These are phyloP conservation scores for Monosporascus sp. DNA, from an alignment of 2,329 filamentous ascomycete species.

Conservation along the genomic window DNA sequence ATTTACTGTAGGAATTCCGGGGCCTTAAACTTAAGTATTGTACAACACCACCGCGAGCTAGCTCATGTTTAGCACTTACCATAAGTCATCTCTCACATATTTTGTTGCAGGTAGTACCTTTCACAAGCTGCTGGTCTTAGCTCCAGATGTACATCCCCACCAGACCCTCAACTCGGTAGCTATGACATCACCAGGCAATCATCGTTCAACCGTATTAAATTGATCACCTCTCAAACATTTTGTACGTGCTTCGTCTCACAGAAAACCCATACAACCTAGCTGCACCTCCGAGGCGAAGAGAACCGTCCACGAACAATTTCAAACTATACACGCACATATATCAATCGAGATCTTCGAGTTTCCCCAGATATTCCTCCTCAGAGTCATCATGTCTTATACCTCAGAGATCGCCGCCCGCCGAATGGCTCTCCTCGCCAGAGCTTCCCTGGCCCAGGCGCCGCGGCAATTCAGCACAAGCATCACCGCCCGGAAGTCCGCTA, in stretches of 20 bases:
- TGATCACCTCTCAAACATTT: too few relatives aligned
- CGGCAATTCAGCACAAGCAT: conserved; percentile 46
- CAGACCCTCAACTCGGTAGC: too few relatives aligned
- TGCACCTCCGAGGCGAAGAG: background rate
- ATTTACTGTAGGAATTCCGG: too few relatives aligned
- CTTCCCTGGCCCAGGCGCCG: conserved; percentile 34
- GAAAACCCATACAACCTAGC: background rate
- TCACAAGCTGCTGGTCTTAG: background rate
- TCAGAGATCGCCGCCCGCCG: conserved; percentile 40
- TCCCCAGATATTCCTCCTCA: background rate
- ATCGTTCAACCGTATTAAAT: background rate
- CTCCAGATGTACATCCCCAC: background rate
- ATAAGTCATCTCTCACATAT: background rate
- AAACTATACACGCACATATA: background rate
- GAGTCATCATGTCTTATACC: conserved; percentile 47
- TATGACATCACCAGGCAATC: background rate
- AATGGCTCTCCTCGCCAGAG: conserved; percentile 29
- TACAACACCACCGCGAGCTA: too few relatives aligned
- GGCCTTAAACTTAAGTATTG: too few relatives aligned
- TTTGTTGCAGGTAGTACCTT: background rate
- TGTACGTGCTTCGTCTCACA: too few relatives aligned
- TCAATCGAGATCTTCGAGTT: background rate
- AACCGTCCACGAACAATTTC: background rate
- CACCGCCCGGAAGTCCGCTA: conserved; percentile 40
- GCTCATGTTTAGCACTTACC: too few relatives aligned